Evolutionary conservation across 257 asterid species (phyloP), one percentile per base, ranked within the genome.

Genomic region (Solanum chilense): DNA sequence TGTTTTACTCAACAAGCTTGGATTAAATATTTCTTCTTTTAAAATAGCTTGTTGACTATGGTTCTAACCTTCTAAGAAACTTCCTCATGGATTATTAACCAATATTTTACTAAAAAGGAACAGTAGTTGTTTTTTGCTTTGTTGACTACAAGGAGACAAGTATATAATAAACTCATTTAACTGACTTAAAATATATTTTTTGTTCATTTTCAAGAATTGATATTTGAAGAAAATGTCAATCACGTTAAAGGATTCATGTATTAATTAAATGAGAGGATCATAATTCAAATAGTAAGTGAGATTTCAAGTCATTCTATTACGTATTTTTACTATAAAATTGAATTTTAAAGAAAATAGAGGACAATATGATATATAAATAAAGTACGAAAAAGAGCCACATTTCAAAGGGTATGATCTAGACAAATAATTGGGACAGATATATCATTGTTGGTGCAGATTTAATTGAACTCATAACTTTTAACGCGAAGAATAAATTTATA

Each of bases 71-170:
- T 77, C 84, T 78, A 44, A 44, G 64, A 78, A 78, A 44, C 41
- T 77, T 77, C 84, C 41, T 44, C n/a, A 77, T 9, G 39, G 84
- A 14, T 42, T 15, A 76, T 76, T 42, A 42, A 78, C 60, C 9
- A 75, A n/a, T 76, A 76, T n/a, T 76, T 6, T n/a, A 78, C 39
- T 45, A 15, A 49, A 25, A 77, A 78, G 2, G 37, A 69, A 16
- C 9, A 18, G 84, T 25, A 21, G 37, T 25, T n/a, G 14, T 42
- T 78, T 78, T 76, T 39, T 42, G 60, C 83, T 42, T 41, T 76
- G 35, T 76, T 76, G 83, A 76, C 83, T 76, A 76, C 35, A 76
- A 76, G 83, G 83, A 76, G 60, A 41, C 60, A 76, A 76, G 83
- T n/a, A 75, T 75, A 37, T 20, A 74, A 74, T 21, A 74, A 76